Conservation (phyloP, 257 asterid species). For the Pogostemon cablin region DNA sequence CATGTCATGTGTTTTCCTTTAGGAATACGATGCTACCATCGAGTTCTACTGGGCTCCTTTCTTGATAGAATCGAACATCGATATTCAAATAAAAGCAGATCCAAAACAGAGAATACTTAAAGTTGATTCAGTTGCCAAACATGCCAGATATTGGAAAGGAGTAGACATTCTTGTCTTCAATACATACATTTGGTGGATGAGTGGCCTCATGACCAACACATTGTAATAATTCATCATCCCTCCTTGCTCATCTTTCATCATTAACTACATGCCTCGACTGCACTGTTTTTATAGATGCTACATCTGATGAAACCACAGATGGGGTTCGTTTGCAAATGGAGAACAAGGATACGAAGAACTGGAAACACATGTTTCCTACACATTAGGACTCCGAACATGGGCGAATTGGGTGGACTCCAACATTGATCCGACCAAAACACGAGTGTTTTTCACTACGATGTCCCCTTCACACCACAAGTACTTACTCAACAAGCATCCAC, state of each 20-base stretch:
- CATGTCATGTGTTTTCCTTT: background rate
- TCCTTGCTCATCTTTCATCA: background rate
- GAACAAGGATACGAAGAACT: slow-evolving; percentile 75
- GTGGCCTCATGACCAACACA: slow-evolving; percentile 71
- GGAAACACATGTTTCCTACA: slow-evolving; percentile 67
- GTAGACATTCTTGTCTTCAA: slow-evolving; percentile 82
- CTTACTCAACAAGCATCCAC: background rate
- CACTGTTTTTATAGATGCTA: background rate
- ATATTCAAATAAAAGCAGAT: slow-evolving; percentile 53
- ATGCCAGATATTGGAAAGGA: slow-evolving; percentile 79
- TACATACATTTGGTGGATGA: slow-evolving; percentile 98
- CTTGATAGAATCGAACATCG: slow-evolving; percentile 80
- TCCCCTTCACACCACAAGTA: slow-evolving; percentile 86
- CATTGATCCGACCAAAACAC: slow-evolving; percentile 62
- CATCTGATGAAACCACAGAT: slow-evolving; percentile 41
- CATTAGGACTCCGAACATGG: slow-evolving; percentile 79
- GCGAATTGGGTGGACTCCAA: slow-evolving; percentile 96
- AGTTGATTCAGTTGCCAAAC: slow-evolving; percentile 83
- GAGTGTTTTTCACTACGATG: slow-evolving; percentile 84
- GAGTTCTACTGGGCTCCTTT: slow-evolving; percentile 98
- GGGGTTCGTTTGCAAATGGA: slow-evolving; percentile 92
- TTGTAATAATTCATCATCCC: slow-evolving; percentile 49
- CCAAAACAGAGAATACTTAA: slow-evolving; percentile 68
- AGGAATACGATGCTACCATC: slow-evolving; percentile 80
- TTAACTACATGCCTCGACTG: background rate